These are phyloP conservation scores for Asterionellopsis glacialis DNA, from an alignment of 108 stramenopile species.

Conservation along the genomic window DNA sequence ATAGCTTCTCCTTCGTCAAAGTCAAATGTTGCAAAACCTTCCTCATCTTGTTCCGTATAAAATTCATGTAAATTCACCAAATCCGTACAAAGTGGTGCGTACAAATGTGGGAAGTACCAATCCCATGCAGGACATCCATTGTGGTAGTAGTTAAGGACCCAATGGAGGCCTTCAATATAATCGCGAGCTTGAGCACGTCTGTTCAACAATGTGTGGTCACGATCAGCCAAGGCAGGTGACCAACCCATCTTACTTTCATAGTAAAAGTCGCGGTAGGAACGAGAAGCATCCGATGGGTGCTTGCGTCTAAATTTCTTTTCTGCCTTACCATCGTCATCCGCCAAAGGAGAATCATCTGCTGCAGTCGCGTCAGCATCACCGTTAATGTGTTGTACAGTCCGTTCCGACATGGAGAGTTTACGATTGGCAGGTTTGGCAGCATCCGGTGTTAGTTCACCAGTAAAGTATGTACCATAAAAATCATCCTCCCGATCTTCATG, in stretches of 20 bases:
- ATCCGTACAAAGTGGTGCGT: conserved; percentile 92
- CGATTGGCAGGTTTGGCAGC: conserved; percentile 57
- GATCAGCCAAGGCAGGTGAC: conserved; percentile 36
- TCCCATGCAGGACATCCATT: conserved; percentile 93
- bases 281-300: conserved; percentile 62
- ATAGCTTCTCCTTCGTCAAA: conserved; percentile 82
- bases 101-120: conserved; percentile 97
- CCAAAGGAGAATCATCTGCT: background rate
- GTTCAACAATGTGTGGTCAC: conserved; percentile 47
- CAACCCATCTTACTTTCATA: conserved; percentile 91
- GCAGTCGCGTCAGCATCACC: background rate
- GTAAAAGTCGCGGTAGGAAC: conserved; percentile 91
- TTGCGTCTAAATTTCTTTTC: conserved; percentile 54
- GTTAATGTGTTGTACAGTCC: too few relatives aligned
- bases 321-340: background rate
- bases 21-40: conserved; percentile 54
- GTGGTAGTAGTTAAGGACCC: conserved; percentile 96
- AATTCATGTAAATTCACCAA: conserved; percentile 84
- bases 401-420: conserved; percentile 22
- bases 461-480: conserved; percentile 75
- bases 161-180: conserved; percentile 92
- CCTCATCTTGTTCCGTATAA: conserved; percentile 46
- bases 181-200: conserved; percentile 77
- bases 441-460: conserved; percentile 55
- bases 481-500: conserved; percentile 67